A percentile compares a stretch with the other conserved stretches of the same genome.
Evolutionary conservation across 2,329 filamentous ascomycete genomes (phyloP).

Genomic region (Pseudocercospora eumusae): DNA sequence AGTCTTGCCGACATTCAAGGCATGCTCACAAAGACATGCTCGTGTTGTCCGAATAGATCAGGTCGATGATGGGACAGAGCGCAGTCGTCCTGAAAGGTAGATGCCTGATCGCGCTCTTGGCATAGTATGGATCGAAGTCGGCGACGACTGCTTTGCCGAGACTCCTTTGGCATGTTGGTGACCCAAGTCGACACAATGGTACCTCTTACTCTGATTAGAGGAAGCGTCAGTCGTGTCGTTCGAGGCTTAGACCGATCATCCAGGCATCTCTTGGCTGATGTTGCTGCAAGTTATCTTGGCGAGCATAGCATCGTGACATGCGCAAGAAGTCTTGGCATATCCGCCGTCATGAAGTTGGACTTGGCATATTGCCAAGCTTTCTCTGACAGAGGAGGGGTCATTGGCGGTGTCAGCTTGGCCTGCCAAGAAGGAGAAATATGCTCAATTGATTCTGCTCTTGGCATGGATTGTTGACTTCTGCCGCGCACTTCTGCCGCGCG

Average conservation of each 20-base stretch:
- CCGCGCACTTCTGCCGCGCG: background rate
- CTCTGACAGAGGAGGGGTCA: background rate
- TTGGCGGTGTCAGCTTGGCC: background rate
- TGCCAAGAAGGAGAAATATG: background rate
- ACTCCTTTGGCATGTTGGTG: background rate
- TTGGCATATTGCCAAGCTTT: constrained; percentile 1
- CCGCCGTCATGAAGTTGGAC: background rate
- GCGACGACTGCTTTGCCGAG: background rate
- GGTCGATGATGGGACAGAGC: no score
- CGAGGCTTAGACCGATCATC: background rate
- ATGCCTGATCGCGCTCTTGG: background rate
- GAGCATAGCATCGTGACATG: background rate
- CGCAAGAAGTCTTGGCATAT: background rate
- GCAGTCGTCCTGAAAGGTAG: background rate
- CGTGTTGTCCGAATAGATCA: background rate
- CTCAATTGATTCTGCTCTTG: background rate
- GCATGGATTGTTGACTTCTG: background rate
- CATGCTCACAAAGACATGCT: background rate
- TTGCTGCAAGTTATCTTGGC: background rate
- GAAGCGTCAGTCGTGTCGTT: background rate
- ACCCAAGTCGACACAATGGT: background rate
- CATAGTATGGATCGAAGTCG: background rate
- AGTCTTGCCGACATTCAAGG: background rate
- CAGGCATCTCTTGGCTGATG: background rate
- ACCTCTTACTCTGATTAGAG: background rate